Evolutionary conservation across 2,329 filamentous ascomycete genomes (phyloP).

Genomic region (Cryphonectria naterciae): DNA sequence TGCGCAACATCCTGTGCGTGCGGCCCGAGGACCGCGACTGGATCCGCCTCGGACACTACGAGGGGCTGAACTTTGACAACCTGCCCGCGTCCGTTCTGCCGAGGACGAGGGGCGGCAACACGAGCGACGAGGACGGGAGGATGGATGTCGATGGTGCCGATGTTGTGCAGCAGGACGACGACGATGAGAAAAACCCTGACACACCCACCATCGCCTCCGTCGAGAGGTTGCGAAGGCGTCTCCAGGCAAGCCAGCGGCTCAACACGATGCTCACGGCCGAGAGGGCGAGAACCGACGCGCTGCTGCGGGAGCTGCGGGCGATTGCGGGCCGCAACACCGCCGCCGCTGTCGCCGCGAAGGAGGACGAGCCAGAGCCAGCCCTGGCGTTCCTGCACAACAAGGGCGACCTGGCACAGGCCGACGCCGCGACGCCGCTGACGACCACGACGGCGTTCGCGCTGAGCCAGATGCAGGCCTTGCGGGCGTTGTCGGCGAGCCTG

Average conservation of each 20-base stretch:
- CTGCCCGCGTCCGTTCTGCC: constrained; percentile 7
- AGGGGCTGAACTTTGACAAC: constrained; percentile 59
- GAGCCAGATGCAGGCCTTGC: constrained; percentile 80
- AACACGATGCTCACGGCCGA: constrained; percentile 72
- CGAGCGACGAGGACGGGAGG: constrained; percentile 29
- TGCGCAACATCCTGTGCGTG: constrained; percentile 82
- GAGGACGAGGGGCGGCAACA: constrained; percentile 14
- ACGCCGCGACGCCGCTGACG: constrained; percentile 60
- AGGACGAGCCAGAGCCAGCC: constrained; percentile 35
- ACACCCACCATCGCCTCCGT: constrained; percentile 69
- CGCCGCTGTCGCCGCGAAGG: constrained; percentile 28
- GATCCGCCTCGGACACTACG: constrained; percentile 85
- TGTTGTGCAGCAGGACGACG: not conserved
- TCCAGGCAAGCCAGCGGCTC: constrained; percentile 79
- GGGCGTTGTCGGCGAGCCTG: constrained; percentile 64
- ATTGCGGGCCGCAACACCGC: constrained; percentile 39
- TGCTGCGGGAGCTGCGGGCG: constrained; percentile 66
- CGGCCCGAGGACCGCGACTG: constrained; percentile 71
- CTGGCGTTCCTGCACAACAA: constrained; percentile 64
- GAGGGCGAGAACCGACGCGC: constrained; percentile 70
- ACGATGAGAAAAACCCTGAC: constrained; percentile 28
- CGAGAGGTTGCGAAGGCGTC: constrained; percentile 70
- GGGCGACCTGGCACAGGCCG: constrained; percentile 55
- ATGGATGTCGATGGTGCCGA: constrained; percentile 31
- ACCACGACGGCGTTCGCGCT: constrained; percentile 79